Conservation (phyloP, 768 basidiomycete genomes). For the Hydnomerulius pinastri region DNA sequence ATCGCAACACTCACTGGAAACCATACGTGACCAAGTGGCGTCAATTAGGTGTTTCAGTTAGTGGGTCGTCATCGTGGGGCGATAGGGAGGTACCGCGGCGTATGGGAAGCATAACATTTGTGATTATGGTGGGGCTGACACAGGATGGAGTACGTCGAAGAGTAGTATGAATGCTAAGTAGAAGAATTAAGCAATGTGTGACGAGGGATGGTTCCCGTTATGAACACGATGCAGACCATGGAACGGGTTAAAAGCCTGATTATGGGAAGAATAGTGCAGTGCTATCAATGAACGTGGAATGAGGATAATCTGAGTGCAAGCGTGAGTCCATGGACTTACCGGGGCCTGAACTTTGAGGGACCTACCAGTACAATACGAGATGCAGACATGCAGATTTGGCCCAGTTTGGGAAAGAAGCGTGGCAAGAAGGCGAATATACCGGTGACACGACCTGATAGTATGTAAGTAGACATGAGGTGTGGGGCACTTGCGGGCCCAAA, state of each 20-base stretch:
- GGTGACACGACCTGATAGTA: conserved; percentile 14
- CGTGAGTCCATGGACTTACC: conserved; percentile 22
- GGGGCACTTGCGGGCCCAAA: conserved; percentile 14
- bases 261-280: conserved; percentile 14
- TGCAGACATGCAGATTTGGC: conserved; percentile 9
- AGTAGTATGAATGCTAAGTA: conserved; percentile 8
- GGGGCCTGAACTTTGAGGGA: conserved; percentile 15
- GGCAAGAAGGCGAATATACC: conserved; percentile 16
- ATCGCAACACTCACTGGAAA: conserved; percentile 6
- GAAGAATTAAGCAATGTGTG: conserved; percentile 14
- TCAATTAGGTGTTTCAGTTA: neutral
- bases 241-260: conserved; percentile 9
- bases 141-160: conserved; percentile 8
- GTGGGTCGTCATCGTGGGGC: conserved; percentile 23
- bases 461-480: conserved; percentile 28
- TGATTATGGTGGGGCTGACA: conserved; percentile 20
- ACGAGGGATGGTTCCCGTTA: conserved; percentile 9
- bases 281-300: conserved; percentile 8
- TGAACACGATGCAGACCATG: conserved; percentile 23
- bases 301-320: conserved; percentile 7
- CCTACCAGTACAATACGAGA: conserved; percentile 2
- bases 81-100: conserved; percentile 8
- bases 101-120: conserved; percentile 9
- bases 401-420: conserved; percentile 10
- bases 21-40: neutral